Conservation (phyloP, 2,329 filamentous ascomycete genomes). For the Sporothrix variecibatus region DNA sequence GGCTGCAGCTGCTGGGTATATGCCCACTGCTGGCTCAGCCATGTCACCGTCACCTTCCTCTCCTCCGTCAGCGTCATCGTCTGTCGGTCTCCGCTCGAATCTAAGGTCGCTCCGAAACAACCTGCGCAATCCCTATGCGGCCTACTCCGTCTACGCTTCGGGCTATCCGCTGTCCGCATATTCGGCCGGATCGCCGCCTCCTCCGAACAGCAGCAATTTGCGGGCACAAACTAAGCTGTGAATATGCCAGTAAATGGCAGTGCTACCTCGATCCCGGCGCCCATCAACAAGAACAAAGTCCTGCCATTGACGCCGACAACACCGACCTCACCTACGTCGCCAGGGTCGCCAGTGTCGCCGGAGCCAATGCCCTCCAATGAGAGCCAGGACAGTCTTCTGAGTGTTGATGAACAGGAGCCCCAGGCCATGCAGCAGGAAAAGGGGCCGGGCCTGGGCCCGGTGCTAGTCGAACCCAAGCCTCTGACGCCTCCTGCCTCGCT, state of each 20-base stretch:
- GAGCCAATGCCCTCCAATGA: conserved; percentile 30
- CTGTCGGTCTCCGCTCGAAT: conserved; percentile 21
- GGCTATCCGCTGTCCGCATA: conserved; percentile 16
- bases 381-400: conserved; percentile 29
- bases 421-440: not conserved
- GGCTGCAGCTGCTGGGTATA: conserved; percentile 29
- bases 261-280: not conserved
- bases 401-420: not conserved
- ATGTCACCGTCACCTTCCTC: conserved; percentile 34
- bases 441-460: not conserved
- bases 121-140: conserved; percentile 22
- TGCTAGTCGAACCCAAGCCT: not conserved
- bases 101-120: conserved; percentile 25
- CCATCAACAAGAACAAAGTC: conserved; percentile 36
- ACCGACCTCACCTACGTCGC: not conserved
- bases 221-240: not conserved
- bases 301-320: conserved; percentile 37
- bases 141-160: conserved; percentile 17
- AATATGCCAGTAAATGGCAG: not conserved
- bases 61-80: conserved; percentile 30
- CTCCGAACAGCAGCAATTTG: conserved; percentile 2
- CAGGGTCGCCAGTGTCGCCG: not conserved
- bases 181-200: conserved; percentile 15
- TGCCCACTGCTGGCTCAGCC: conserved; percentile 35
- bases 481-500: conserved; percentile 16